A percentile compares a stretch with the other conserved stretches of the same genome.
These are phyloP conservation scores for Lentinula boryana DNA, from an alignment of 768 basidiomycete species.

Conservation along the genomic window DNA sequence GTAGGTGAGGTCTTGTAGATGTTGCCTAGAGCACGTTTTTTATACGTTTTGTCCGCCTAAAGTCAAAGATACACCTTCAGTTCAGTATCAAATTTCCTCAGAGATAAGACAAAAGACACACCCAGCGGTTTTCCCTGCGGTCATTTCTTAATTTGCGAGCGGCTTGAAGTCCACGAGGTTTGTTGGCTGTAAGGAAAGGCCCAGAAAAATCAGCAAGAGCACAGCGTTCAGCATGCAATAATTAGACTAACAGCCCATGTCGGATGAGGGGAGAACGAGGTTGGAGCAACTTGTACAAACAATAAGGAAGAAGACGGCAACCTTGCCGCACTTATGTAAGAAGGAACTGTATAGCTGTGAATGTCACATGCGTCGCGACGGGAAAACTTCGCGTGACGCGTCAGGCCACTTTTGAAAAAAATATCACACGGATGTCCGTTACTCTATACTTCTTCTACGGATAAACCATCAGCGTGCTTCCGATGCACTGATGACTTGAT, in stretches of 20 bases:
- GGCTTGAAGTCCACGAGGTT: slow-evolving; percentile 98
- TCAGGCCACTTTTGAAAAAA: not conserved
- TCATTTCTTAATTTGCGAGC: slow-evolving; percentile 95
- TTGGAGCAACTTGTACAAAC: not conserved
- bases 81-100: slow-evolving; percentile 3
- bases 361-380: not conserved
- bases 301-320: not conserved
- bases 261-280: not conserved
- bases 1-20: slow-evolving; percentile 99
- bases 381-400: not conserved
- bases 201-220: not conserved
- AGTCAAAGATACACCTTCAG: slow-evolving; percentile 9
- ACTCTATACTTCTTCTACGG: not conserved
- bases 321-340: not conserved
- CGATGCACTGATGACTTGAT: not conserved
- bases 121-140: slow-evolving; percentile 97
- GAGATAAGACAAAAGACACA: slow-evolving; percentile 30
- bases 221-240: not conserved
- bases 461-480: too few species aligned
- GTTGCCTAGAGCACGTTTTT: slow-evolving; percentile 99
- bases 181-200: slow-evolving; percentile 62
- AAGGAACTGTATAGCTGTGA: not conserved
- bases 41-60: slow-evolving; percentile 97
- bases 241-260: slow-evolving; percentile 4
- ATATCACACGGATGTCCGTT: not conserved